Base-by-base conservation (phyloP, 352 stramenopile species). In the Elongisporangium anandrum region DNA sequence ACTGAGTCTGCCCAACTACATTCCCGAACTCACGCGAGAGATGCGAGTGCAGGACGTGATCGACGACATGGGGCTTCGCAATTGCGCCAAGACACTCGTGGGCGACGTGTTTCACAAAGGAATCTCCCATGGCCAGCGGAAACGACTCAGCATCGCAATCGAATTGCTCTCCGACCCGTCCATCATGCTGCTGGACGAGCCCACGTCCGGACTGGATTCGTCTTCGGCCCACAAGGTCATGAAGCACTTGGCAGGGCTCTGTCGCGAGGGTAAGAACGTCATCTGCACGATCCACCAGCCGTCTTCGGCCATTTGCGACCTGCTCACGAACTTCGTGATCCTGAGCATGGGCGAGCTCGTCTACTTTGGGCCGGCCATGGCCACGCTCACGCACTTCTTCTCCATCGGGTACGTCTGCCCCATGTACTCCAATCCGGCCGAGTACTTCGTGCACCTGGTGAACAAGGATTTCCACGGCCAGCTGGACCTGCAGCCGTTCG, bases 141-240 rank as follows among this genome's bases (percentile, higher is more conserved):
- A 98, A 64, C 69, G 95, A 17, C 77, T 98, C 16, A 91, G 88
- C 1, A 98, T 99, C 60, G 96, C 83, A 4, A 69, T 97, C 16
- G 94, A 99, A 72, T 68, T 99, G 38, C 85, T 98, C 0, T 86
- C 90, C 0, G 96, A 98, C 59, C 96, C 96, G 52, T 91, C 94
- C n/a, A 71, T 99, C 29, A 63, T 99, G 38, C 87, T 99, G 23
- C 72, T 99, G 20, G 95, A 98, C 57, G 96, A 98, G 59, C 94
- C 95, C 2, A 99, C 94, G 0, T 95, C 77, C 10, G 90, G 92
- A 0, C 73, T 99, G 16, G 95, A 98, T 69, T 79, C 85, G 17
- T 90, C 80, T 6, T 88, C 92, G n/a, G 91, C 94, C 15, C 74
- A 90, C 22, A 81, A 81, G 51, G 86, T 98, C 4, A 96, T 98